Evolutionary conservation across 2,329 filamentous ascomycete genomes (phyloP).

Genomic region (Hypoxylon sp.): DNA sequence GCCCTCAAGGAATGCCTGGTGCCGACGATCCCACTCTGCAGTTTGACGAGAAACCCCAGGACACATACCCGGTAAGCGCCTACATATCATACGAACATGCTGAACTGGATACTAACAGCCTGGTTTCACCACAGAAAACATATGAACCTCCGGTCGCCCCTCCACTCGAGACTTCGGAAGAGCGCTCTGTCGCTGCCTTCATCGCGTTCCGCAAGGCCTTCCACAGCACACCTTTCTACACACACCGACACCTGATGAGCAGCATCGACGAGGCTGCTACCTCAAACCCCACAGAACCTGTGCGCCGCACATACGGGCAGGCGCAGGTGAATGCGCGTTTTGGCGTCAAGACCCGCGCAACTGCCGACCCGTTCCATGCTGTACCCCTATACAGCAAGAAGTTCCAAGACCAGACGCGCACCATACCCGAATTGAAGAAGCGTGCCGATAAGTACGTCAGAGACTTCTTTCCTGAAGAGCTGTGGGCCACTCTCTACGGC

Average conservation of each 20-base stretch:
- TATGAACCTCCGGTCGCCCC: slow-evolving; percentile 64
- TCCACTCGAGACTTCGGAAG: slow-evolving; percentile 60
- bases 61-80: slow-evolving; percentile 68
- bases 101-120: slow-evolving; percentile 2
- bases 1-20: slow-evolving; percentile 63
- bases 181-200: slow-evolving; percentile 63
- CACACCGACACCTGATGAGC: slow-evolving; percentile 61
- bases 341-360: slow-evolving; percentile 67
- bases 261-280: slow-evolving; percentile 26
- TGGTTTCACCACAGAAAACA: slow-evolving; percentile 55
- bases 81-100: not conserved
- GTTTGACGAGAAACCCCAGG: slow-evolving; percentile 67
- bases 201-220: slow-evolving; percentile 69
- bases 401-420: slow-evolving; percentile 65
- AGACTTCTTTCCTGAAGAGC: slow-evolving; percentile 68
- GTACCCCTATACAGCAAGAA: slow-evolving; percentile 70
- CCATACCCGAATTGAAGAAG: slow-evolving; percentile 66
- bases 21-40: slow-evolving; percentile 65
- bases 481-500: slow-evolving; percentile 68
- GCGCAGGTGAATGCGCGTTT: slow-evolving; percentile 71
- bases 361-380: slow-evolving; percentile 69
- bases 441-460: slow-evolving; percentile 62
- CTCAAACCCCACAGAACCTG: slow-evolving; percentile 54
- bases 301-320: slow-evolving; percentile 65
- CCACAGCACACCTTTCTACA: slow-evolving; percentile 69